Evolutionary conservation across 306 rosid genomes (phyloP), one percentile per base, ranked within the genome.

Genomic region (Fragaria nilgerrensis): DNA sequence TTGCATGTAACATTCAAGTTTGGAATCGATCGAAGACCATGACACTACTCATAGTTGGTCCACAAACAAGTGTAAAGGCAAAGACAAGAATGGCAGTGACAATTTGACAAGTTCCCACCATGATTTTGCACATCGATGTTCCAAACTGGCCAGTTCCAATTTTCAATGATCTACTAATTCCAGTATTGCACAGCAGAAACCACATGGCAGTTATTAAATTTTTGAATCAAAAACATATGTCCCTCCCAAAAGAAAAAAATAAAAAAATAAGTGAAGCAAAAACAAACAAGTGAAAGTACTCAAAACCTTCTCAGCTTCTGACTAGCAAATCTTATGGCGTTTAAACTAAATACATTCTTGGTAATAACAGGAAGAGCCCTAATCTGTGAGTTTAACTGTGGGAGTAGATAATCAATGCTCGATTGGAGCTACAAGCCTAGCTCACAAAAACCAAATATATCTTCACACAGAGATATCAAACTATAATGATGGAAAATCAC

Each of bases 131-230:
- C 44, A 72, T 82, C 75, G 79, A 78, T 72, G 71, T 79, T 80
- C 82, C 78, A 75, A 67, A 83, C 61, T 53, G 23, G 27, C 62
- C 29, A n/a, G 62, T 37, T 37, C 77, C 85, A 76, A 77, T 77
- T 83, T 87, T 84, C 93, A 86, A 74, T 80, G 81, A 76, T 80
- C 74, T 72, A 49, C 80, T 70, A 32, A 32, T 32, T 32, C 34
- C 34, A 32, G 7, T 49, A 70, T 67, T 82, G 78, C 72, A 81
- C 73, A 58, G 76, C 70, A 77, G 76, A 82, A 84, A 77, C 84
- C 84, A 78, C 74, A 71, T 74, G 80, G 79, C 76, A 58, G 58
- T 67, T 37, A 66, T 48, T 71, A 71, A 32, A 32, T 1, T 17
- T 72, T 72, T 76, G 74, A 79, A 67, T 66, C 81, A 69, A 41